Percentiles rank a stretch among this genome's conserved stretches.
Evolutionary conservation across 768 basidiomycete species (phyloP).

Genomic region (Lactarius vividus): DNA sequence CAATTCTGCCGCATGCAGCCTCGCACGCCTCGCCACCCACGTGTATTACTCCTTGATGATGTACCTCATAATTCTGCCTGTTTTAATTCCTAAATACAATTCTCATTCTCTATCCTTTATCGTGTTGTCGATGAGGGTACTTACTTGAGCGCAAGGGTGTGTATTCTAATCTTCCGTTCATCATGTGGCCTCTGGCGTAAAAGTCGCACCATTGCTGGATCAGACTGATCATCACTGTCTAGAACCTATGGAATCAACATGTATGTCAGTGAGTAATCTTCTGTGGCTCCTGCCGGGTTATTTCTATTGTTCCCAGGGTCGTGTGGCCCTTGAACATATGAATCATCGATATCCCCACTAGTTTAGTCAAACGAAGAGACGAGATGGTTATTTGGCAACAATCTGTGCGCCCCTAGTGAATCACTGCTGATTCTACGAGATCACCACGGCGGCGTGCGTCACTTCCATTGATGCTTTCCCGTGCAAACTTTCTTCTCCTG

Average conservation of each 20-base stretch:
- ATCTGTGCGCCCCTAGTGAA: background rate
- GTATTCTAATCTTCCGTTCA: background rate
- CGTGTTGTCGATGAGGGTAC: background rate
- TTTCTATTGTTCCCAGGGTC: background rate
- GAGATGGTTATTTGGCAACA: background rate
- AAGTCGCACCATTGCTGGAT: background rate
- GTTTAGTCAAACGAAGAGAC: background rate
- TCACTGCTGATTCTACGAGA: background rate
- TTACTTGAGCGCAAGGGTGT: background rate
- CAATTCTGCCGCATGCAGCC: slow-evolving; percentile 16
- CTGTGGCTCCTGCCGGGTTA: background rate
- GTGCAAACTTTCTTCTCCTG: background rate
- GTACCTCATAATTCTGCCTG: slow-evolving; percentile 21
- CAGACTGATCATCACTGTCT: slow-evolving; percentile 3
- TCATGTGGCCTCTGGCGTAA: background rate
- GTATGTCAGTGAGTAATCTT: background rate
- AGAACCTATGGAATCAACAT: background rate
- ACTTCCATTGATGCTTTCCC: background rate
- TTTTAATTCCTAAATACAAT: slow-evolving; percentile 16
- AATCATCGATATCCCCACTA: background rate
- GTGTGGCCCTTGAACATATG: background rate
- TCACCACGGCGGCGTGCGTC: background rate
- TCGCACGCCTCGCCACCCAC: slow-evolving; percentile 21
- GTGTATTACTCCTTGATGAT: slow-evolving; percentile 26
- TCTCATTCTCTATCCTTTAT: slow-evolving; percentile 1